Percentiles rank a stretch among this genome's conserved stretches.
Evolutionary conservation across 2,329 filamentous ascomycete genomes (phyloP).

Genomic region (Fusarium miscanthi): DNA sequence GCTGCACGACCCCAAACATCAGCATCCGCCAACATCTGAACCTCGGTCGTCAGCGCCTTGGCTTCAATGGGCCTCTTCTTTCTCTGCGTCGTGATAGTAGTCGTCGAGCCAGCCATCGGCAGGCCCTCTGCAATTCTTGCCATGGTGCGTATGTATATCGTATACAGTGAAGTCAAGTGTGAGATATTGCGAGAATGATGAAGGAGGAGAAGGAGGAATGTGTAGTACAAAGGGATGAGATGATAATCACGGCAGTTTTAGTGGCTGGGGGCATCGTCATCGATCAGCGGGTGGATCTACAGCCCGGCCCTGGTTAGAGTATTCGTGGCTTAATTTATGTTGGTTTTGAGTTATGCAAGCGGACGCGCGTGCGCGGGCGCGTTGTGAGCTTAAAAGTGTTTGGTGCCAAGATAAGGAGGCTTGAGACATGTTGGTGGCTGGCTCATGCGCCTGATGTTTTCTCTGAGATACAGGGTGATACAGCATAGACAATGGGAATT

Average conservation of each 20-base stretch:
- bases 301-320: background rate
- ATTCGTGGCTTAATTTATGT: constrained; percentile 4
- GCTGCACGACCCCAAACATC: constrained; percentile 43
- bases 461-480: background rate
- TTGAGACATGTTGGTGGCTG: constrained; percentile 8
- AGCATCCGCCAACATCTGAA: background rate
- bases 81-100: background rate
- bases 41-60: background rate
- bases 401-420: background rate
- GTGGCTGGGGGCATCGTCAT: constrained; percentile 19
- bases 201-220: background rate
- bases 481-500: background rate
- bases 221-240: constrained; percentile 7
- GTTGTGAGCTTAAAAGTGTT: background rate
- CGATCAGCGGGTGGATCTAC: background rate
- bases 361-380: background rate
- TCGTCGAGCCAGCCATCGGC: constrained; percentile 10
- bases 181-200: background rate
- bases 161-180: background rate
- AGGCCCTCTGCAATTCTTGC: constrained; percentile 2
- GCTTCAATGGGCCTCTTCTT: background rate
- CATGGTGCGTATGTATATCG: background rate
- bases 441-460: background rate
- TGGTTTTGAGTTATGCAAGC: background rate
- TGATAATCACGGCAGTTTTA: background rate